Conservation (phyloP, 169 alveolate genomes). For the Plasmodium reichenowi region DNA sequence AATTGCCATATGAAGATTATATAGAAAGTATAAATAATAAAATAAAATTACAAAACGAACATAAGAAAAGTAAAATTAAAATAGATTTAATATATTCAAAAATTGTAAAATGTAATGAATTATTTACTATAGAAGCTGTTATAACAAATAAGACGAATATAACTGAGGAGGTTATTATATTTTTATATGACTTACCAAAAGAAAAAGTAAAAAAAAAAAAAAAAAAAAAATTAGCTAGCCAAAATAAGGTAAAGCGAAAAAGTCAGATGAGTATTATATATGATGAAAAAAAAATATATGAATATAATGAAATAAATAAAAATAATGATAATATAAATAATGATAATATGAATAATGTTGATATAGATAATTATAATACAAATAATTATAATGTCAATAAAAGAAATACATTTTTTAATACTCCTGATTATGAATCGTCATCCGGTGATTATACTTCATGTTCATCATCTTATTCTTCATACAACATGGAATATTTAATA, state of each 20-base stretch:
- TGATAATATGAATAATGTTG: not conserved
- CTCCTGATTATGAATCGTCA: too few species aligned
- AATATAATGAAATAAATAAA: not conserved
- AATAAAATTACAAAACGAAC: constrained; percentile 7
- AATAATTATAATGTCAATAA: too few species aligned
- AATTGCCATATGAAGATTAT: constrained; percentile 18
- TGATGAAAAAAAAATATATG: not conserved
- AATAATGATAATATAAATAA: not conserved
- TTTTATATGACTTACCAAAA: constrained; percentile 47
- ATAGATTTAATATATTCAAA: constrained; percentile 44
- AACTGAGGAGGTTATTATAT: constrained; percentile 68
- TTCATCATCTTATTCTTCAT: constrained; percentile 30
- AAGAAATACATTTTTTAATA: too few species aligned
- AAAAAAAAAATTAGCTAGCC: not conserved
- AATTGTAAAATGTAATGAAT: constrained; percentile 64
- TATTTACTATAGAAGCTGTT: constrained; percentile 43
- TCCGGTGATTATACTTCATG: not conserved
- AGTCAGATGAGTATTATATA: not conserved
- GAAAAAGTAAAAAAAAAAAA: not conserved
- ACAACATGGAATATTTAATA: constrained; percentile 38
- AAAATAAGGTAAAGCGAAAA: not conserved
- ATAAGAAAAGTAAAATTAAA: constrained; percentile 51
- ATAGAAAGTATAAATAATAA: not conserved
- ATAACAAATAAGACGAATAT: constrained; percentile 69
- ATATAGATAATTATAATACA: too few species aligned